Percentiles rank a stretch among this genome's conserved stretches.
Evolutionary conservation across 2,329 filamentous ascomycete species (phyloP).

Genomic region (Metarhizium sp.): DNA sequence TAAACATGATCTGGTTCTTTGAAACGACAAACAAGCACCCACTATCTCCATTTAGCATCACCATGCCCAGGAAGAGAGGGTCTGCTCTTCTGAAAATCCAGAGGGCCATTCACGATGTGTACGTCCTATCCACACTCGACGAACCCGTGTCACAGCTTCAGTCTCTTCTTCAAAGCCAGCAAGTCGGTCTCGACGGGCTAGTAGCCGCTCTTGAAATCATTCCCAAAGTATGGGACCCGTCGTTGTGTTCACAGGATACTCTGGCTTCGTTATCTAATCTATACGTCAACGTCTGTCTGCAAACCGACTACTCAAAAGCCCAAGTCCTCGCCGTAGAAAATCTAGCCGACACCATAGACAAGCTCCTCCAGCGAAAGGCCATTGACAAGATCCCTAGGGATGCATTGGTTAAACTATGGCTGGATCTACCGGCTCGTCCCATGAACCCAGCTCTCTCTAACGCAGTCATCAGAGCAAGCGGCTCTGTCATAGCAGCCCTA

Average conservation of each 20-base stretch:
- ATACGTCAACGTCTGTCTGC: conserved; percentile 32
- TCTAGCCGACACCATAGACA: conserved; percentile 36
- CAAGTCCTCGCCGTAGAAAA: conserved; percentile 37
- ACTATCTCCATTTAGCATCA: conserved; percentile 13
- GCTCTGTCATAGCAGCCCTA: conserved; percentile 31
- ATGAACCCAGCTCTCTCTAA: conserved; percentile 41
- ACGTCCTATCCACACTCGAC: conserved; percentile 18
- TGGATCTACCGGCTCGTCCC: conserved; percentile 22
- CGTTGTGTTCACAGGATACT: conserved; percentile 14
- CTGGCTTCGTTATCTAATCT: conserved; percentile 27
- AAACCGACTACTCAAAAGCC: conserved; percentile 32
- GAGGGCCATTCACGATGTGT: conserved; percentile 25
- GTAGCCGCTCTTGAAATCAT: conserved; percentile 24
- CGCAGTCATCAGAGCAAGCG: conserved; percentile 38
- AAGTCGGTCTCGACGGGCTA: conserved; percentile 25
- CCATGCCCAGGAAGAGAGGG: conserved; percentile 9
- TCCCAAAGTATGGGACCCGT: conserved; percentile 20
- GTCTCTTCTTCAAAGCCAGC: conserved; percentile 17
- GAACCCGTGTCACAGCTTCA: conserved; percentile 15
- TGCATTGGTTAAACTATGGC: conserved; percentile 31
- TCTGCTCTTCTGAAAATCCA: conserved; percentile 32
- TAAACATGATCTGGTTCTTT: conserved; percentile 31
- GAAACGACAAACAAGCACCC: conserved; percentile 12
- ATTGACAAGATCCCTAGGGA: conserved; percentile 21
- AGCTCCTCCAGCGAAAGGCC: conserved; percentile 19